These are phyloP conservation scores for Rhodamnia rubescens DNA, from an alignment of 345 rosid species.

Conservation along the genomic window DNA sequence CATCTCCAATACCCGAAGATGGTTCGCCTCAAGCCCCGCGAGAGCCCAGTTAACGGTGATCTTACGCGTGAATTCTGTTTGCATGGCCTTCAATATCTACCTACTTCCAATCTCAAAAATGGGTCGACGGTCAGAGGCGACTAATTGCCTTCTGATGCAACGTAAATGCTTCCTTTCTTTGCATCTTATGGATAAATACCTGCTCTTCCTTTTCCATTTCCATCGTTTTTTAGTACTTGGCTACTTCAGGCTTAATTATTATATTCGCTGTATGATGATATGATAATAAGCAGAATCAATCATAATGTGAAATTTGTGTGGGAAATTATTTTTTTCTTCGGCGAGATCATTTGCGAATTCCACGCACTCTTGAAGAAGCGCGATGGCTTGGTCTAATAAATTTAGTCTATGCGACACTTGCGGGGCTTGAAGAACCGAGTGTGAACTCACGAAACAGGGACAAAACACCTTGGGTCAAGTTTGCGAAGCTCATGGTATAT, in stretches of 20 bases:
- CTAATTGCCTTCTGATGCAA: not conserved
- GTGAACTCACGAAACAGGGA: not conserved
- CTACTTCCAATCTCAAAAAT: not conserved
- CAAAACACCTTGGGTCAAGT: not conserved
- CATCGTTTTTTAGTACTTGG: not conserved
- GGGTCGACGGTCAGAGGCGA: not conserved
- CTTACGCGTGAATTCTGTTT: not conserved
- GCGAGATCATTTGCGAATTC: not conserved
- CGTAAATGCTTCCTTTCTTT: not conserved
- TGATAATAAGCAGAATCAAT: not conserved
- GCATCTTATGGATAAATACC: not conserved
- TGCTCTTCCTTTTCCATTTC: not conserved
- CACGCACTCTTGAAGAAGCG: not conserved
- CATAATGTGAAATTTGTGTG: not conserved
- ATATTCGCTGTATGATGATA: not conserved
- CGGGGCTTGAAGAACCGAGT: not conserved
- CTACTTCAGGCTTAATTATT: not conserved
- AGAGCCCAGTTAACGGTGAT: not conserved
- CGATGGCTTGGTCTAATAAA: not conserved
- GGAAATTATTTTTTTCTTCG: not conserved
- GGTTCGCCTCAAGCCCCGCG: not conserved
- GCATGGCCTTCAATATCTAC: not conserved
- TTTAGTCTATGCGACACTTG: not conserved
- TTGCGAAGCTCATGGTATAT: not conserved
- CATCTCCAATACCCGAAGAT: constrained; percentile 12